Base-by-base conservation (phyloP, 148 eudicot species). In the Nyssa sinensis region DNA sequence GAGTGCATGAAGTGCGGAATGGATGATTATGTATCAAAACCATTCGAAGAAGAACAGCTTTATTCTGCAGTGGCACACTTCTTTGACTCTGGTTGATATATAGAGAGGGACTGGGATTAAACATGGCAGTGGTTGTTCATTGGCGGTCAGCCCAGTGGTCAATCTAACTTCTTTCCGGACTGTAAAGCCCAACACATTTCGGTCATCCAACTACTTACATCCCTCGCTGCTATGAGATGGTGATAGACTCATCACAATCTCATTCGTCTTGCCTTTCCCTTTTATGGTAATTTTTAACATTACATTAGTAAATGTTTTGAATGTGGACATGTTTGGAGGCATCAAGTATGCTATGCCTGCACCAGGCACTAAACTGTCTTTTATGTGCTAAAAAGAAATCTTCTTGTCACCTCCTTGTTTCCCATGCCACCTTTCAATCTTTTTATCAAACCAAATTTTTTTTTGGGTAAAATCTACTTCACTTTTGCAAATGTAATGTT, bases 21-120 rank as follows among this genome's bases (percentile, higher is more conserved):
- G 98, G 96, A 94, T 76, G 98, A 79, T 62, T 94, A 88, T 35
- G 93, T 94, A 5, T 79, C 97, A 16, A 94, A 94, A 76, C 97
- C 98, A 47, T 90, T 94, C 34, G 89, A 84, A 66, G 91, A 90
- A 77, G 86, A 82, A 49, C 89, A 88, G 69, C 83, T 94, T 3
- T 94, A 92, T 77, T 69, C 83, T 25, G 93, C 92, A 27, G 93
- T 93, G 49, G 93, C 98, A 59, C 72, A 84, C 55, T 92, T 92
- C 88, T 92, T 92, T 62, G 85, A 78, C 75, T 75, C 88, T n/a
- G 78, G 77, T 77, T 85, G 78, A n/a, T n/a, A n/a, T n/a, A 82
- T 19, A 9, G 35, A 71, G 24, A 60, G 74, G 68, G 67, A 62
- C 6, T 30, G 31, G 67, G 44, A 66, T 51, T 78, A 39, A n/a